Base-by-base conservation (phyloP, 139 green algal genomes). In the Chlorella sp. region DNA sequence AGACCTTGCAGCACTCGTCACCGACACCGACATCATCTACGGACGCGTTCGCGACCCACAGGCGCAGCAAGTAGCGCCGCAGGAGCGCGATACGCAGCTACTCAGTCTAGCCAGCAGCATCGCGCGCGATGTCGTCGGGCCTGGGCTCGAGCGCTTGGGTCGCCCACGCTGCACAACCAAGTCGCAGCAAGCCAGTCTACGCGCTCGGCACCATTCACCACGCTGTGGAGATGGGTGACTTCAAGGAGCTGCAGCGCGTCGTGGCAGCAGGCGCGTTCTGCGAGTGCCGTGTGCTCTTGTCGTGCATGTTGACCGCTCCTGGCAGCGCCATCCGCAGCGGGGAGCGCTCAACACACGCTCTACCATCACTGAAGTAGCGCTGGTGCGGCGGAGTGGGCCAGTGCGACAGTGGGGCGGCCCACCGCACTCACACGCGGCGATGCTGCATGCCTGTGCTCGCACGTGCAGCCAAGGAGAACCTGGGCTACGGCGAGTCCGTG, bases 401-500 rank as follows among this genome's bases (percentile, higher is more conserved):
- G n/a, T n/a, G n/a, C 42, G 42, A 55, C 10, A 17, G 10, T 55
- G 42, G 42, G 17, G 17, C 10, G 10, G 10, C 42, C 42, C 10
- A 17, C 42, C 17, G 42, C 10, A 55, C 10, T 55, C 42, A 55
- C 42, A 55, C 17, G 42, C 42, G 17, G 42, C 42, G 17, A 55
- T 55, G 42, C 42, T 55, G 42, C 42, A 10, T 55, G 42, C 42
- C n/a, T n/a, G n/a, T n/a, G n/a, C n/a, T n/a, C 42, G 42, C 42
- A 55, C 42, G 10, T 55, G 42, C 42, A 55, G 42, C 10, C 42
- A 55, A 55, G 42, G 42, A 55, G 17, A 55, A 55, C 42, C n/a
- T n/a, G n/a, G 71, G 31, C 17, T 71, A 64, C 68, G 26, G 2
- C 55, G 55, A 27, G 55, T 64, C 55, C 4, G 55, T 64, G 17